These are phyloP conservation scores for Meyerozyma sp. DNA, from an alignment of 1,139 yeast species.

Conservation along the genomic window DNA sequence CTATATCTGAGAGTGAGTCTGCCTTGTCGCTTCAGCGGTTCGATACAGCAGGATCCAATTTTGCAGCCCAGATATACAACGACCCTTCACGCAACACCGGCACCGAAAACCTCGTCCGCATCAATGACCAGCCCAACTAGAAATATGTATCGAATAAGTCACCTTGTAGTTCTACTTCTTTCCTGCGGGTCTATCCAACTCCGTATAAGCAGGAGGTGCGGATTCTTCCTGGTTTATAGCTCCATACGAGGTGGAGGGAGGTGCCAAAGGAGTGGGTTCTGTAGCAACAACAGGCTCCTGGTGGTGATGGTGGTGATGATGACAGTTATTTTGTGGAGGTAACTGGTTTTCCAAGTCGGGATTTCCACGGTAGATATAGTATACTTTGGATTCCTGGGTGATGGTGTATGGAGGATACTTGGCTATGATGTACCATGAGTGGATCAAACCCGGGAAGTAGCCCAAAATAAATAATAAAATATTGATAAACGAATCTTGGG, in stretches of 20 bases:
- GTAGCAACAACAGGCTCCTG: background rate
- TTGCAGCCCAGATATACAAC: no score
- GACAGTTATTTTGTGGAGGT: background rate
- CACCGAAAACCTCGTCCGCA: no score
- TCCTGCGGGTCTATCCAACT: conserved; percentile 1
- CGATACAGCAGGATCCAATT: no score
- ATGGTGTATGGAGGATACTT: conserved; percentile 27
- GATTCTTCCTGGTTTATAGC: conserved; percentile 5
- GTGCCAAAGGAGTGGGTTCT: background rate
- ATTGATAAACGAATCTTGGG: conserved; percentile 57
- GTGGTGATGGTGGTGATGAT: conserved; percentile 2
- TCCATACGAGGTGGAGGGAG: conserved; percentile 7
- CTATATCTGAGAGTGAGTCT: no score
- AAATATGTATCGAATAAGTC: no score
- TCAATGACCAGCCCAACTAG: no score
- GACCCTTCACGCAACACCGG: no score
- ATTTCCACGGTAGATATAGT: conserved; percentile 7
- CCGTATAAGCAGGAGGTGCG: conserved; percentile 11
- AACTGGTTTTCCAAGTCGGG: conserved; percentile 9
- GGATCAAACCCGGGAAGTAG: conserved; percentile 64
- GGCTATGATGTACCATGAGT: conserved; percentile 60
- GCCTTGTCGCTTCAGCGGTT: no score
- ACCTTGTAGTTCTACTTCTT: background rate
- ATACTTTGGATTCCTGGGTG: conserved; percentile 7
- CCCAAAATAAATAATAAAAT: conserved; percentile 55